Base-by-base conservation (phyloP, 1,284 basidiomycete genomes). In the Leccinum subfulvum region DNA sequence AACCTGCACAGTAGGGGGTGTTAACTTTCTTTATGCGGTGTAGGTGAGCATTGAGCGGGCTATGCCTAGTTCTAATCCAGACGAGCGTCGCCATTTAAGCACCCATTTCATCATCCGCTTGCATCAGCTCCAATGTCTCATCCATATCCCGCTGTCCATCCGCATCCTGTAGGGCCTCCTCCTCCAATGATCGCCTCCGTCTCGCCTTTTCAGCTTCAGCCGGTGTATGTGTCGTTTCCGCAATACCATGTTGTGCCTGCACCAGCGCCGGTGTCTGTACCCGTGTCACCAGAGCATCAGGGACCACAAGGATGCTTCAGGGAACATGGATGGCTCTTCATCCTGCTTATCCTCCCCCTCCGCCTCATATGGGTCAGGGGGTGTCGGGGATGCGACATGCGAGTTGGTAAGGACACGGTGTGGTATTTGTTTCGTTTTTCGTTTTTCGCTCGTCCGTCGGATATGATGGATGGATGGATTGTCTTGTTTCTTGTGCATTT, bases 331-430 rank as follows among this genome's bases (percentile, higher is more conserved):
- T 71, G 14, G 60, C 70, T 6, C 39, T 71, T 6, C 68, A 74
- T 55, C 69, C 69, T 3, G 61, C 47, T 11, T 68, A n/a, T 16
- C 68, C 69, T 47, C 58, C 2, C 0, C 37, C 37, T 39, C 37
- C 37, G 9, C 41, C 63, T n/a, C 66, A 60, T 18, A 10, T 66
- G 9, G 63, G 21, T 33, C 67, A 1, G 41, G 71, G 72, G 7
- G 49, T 54, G 23, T 66, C 70, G 2, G 70, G 70, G 21, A 74
- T 71, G 70, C 59, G 72, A 56, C 70, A 71, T 39, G 71, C 64
- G 28, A 71, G 59, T 33, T 71, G 70, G 70, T 71, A 64, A 71
- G 55, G 10, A 41, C 33, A 58, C 23, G 7, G 13, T 23, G 49
- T 13, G 11, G 49, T 26, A 23, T 23, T 44, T 18, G 41, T 11